These are phyloP conservation scores for Pluteus cervinus DNA, from an alignment of 768 basidiomycete genomes.

Conservation along the genomic window DNA sequence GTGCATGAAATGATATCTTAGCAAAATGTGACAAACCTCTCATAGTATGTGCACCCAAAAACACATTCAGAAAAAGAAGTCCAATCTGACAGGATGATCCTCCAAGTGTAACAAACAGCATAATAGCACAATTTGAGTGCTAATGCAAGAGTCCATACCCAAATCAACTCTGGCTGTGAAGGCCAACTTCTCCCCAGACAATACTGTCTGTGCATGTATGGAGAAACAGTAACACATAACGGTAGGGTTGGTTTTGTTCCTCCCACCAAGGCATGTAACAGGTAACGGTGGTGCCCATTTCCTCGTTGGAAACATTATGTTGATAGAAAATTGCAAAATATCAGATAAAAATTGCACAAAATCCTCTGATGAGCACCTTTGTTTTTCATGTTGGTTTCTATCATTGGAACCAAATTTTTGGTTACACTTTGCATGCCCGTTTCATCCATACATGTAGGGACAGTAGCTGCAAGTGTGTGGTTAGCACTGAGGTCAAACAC, in stretches of 20 bases:
- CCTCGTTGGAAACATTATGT: too few species aligned
- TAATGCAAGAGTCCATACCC: slow-evolving; percentile 39
- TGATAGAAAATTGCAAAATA: too few species aligned
- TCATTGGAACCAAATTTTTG: too few species aligned
- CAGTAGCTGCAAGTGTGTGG: slow-evolving; percentile 54
- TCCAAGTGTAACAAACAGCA: slow-evolving; percentile 25
- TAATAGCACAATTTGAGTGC: slow-evolving; percentile 57
- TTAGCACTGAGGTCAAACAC: slow-evolving; percentile 53
- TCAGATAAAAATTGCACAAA: too few species aligned
- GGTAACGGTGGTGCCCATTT: too few species aligned
- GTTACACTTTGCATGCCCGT: slow-evolving; percentile 62
- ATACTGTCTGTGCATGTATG: slow-evolving; percentile 56
- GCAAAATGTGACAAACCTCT: slow-evolving; percentile 20
- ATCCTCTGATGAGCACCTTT: too few species aligned
- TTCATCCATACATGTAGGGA: slow-evolving; percentile 48
- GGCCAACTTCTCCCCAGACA: slow-evolving; percentile 54
- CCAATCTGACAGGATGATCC: too few species aligned
- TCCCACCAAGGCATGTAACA: too few species aligned
- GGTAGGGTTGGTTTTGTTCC: too few species aligned
- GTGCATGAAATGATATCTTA: slow-evolving; percentile 17
- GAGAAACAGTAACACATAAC: too few species aligned
- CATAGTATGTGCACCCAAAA: slow-evolving; percentile 33
- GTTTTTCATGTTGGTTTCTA: too few species aligned
- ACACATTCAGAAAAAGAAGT: too few species aligned
- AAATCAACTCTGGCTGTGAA: slow-evolving; percentile 51